A percentile compares a stretch with the other conserved stretches of the same genome.
Conservation (phyloP, 768 basidiomycete species). For the Polyporus arcularius region DNA sequence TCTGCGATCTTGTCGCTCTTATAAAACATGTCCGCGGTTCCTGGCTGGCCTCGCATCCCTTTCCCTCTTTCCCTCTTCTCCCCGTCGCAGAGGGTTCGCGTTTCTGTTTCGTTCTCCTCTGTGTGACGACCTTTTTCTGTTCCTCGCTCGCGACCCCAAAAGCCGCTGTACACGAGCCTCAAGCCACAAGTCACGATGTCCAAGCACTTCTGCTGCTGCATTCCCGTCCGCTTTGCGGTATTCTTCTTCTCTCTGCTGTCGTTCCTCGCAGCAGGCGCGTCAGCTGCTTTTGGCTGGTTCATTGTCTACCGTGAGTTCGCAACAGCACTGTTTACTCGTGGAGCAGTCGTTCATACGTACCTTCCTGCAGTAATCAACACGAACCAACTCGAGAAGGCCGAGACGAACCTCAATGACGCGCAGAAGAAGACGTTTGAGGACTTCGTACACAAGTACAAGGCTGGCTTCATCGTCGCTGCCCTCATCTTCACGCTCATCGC, state of each 20-base stretch:
- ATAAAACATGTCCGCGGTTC: conserved; percentile 8
- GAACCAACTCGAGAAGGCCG: conserved; percentile 3
- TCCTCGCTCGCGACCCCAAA: background rate
- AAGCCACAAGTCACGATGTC: conserved; percentile 19
- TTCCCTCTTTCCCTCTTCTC: background rate
- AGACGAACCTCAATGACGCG: background rate
- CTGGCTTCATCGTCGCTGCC: conserved; percentile 21
- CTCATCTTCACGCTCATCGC: conserved; percentile 26
- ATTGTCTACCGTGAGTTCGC: conserved; percentile 21
- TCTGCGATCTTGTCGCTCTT: background rate
- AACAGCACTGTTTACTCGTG: background rate
- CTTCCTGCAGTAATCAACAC: conserved; percentile 12
- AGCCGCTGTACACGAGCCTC: background rate
- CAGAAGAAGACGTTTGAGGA: conserved; percentile 10
- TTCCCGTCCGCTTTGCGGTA: conserved; percentile 31
- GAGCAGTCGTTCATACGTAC: background rate
- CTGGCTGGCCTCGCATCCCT: background rate
- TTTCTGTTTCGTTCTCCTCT: conserved; percentile 5
- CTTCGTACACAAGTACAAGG: conserved; percentile 10
- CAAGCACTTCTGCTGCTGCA: conserved; percentile 32
- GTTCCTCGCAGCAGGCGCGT: conserved; percentile 10
- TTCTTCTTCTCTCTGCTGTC: conserved; percentile 31
- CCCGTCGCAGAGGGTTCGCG: conserved; percentile 4
- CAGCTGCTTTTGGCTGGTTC: conserved; percentile 14
- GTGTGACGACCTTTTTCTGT: conserved; percentile 9